These are phyloP conservation scores for Solanum ossicruentum DNA, from an alignment of 257 asterid species.

Conservation along the genomic window DNA sequence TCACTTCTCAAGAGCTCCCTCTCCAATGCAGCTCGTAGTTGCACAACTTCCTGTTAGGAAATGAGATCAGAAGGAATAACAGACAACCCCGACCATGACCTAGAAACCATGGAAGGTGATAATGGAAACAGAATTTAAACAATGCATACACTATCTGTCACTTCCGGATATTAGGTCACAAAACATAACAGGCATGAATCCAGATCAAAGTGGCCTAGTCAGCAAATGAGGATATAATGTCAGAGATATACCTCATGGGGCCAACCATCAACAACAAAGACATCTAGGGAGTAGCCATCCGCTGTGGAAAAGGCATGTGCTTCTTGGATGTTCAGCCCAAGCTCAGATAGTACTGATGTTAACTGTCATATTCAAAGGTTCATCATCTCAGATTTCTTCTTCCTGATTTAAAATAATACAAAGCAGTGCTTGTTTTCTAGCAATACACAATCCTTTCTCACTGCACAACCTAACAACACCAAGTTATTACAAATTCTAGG, in stretches of 20 bases:
- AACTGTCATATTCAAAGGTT: constrained; percentile 48
- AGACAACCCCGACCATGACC: background rate
- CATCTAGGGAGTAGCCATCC: constrained; percentile 94
- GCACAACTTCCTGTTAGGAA: constrained; percentile 70
- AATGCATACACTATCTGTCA: background rate
- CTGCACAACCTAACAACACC: background rate
- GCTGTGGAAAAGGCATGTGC: constrained; percentile 95
- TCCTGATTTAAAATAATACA: background rate
- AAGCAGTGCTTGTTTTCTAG: background rate
- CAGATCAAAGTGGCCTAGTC: background rate
- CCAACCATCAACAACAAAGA: constrained; percentile 99
- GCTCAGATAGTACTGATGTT: constrained; percentile 82
- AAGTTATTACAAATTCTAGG: background rate
- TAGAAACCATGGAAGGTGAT: background rate
- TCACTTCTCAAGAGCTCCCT: constrained; percentile 56
- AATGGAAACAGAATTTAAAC: background rate
- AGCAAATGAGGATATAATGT: background rate
- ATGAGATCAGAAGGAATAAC: background rate
- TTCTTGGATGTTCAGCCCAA: constrained; percentile 94
- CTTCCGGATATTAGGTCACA: background rate
- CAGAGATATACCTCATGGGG: constrained; percentile 54
- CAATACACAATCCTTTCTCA: background rate
- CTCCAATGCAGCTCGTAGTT: constrained; percentile 51
- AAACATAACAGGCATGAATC: background rate
- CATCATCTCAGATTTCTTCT: background rate